Percentiles rank a stretch among this genome's conserved stretches.
phyloP scores from a whole-genome alignment of 805 yeast species.

The Kodamaea fukazawae region DNA sequence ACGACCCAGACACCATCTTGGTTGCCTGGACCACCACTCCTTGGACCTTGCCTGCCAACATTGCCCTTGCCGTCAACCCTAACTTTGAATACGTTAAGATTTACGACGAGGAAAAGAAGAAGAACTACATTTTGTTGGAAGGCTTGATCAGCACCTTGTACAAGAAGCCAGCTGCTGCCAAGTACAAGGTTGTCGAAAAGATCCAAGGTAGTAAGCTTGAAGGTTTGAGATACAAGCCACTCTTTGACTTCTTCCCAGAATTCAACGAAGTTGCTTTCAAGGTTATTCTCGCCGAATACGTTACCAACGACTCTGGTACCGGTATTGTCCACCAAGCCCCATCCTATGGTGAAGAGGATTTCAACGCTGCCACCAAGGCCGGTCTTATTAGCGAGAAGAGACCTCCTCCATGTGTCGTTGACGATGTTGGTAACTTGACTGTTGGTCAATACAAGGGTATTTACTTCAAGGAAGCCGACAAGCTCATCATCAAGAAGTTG shows the following conservation, averaged over 20 bases:
- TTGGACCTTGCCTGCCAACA: conserved; percentile 96
- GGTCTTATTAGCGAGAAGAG: conserved; percentile 71
- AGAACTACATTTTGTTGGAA: conserved; percentile 82
- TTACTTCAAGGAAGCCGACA: conserved; percentile 95
- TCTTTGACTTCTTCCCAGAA: conserved; percentile 77
- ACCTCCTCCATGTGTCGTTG: conserved; percentile 90
- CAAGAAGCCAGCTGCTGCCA: conserved; percentile 92
- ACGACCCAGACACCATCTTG: conserved; percentile 76
- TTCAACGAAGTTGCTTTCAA: conserved; percentile 78
- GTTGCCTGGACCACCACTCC: conserved; percentile 99
- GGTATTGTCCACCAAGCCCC: conserved; percentile 99
- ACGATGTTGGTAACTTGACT: conserved; percentile 87
- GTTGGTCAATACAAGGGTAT: conserved; percentile 75
- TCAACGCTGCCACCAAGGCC: conserved; percentile 67
- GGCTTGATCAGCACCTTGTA: conserved; percentile 76
- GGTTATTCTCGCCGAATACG: conserved; percentile 81
- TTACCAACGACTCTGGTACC: conserved; percentile 93
- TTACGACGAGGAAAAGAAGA: conserved; percentile 80
- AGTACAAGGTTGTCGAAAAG: conserved; percentile 77
- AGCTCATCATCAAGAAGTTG: conserved; percentile 79
- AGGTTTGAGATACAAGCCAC: conserved; percentile 79
- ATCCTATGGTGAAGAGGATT: conserved; percentile 99
- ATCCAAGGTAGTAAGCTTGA: conserved; percentile 76
- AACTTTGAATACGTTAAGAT: conserved; percentile 89
- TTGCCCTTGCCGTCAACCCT: conserved; percentile 90